phyloP scores from a whole-genome alignment of 176 grass and related monocot species.

The Oryza longistaminata region DNA sequence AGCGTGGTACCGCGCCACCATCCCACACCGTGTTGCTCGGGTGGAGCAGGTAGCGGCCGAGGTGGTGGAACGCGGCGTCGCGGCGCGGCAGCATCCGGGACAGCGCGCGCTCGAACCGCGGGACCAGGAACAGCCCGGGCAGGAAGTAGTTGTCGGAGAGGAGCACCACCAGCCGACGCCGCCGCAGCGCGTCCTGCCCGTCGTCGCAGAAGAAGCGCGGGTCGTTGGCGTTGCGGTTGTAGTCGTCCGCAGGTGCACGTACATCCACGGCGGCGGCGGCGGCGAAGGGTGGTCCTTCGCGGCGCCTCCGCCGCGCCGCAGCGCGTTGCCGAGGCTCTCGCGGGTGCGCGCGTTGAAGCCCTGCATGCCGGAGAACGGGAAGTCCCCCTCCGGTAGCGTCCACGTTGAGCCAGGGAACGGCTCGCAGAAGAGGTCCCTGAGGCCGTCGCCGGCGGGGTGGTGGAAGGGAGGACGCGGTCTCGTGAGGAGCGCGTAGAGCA shows the following conservation, averaged over 20 bases:
- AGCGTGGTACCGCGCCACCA: conserved; percentile 50
- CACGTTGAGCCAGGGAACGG: conserved; percentile 59
- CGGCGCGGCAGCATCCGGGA: conserved; percentile 47
- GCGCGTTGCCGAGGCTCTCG: conserved; percentile 43
- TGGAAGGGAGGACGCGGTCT: conserved; percentile 48
- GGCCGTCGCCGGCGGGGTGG: background rate
- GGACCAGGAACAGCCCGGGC: conserved; percentile 50
- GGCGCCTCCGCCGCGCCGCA: conserved; percentile 21
- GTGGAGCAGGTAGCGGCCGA: conserved; percentile 65
- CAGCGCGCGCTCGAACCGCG: conserved; percentile 40
- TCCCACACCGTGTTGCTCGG: conserved; percentile 68
- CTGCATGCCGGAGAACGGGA: conserved; percentile 40
- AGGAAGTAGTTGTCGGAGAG: conserved; percentile 61
- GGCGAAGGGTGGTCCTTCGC: too few relatives aligned
- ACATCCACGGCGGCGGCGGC: conserved; percentile 41
- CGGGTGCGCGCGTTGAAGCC: background rate
- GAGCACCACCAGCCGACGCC: conserved; percentile 52
- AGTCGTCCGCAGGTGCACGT: conserved; percentile 51
- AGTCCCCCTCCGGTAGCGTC: conserved; percentile 42
- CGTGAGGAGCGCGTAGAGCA: conserved; percentile 72
- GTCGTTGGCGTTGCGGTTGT: background rate
- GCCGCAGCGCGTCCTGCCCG: conserved; percentile 34
- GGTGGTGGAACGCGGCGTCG: conserved; percentile 62
- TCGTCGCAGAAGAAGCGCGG: conserved; percentile 65
- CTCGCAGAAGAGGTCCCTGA: conserved; percentile 57